These are phyloP conservation scores for Acanthamoeba lugdunensis DNA, from an alignment of 208 protist species.

Conservation along the genomic window DNA sequence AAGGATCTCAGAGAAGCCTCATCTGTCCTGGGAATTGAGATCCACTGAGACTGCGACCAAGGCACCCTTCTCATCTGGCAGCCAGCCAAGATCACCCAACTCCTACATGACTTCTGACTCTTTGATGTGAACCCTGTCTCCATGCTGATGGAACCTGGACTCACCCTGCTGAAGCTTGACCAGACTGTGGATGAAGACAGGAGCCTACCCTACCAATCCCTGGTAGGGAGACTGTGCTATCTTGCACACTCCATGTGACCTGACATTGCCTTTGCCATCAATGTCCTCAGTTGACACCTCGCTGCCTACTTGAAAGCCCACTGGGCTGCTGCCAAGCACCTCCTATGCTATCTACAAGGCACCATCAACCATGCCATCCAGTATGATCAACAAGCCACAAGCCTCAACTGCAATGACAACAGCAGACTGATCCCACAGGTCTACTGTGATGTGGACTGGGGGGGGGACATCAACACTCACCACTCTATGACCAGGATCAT, in stretches of 20 bases:
- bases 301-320: background rate
- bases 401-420: background rate
- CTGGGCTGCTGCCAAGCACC: background rate
- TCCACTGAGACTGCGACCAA: background rate
- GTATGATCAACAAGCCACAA: background rate
- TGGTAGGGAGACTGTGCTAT: background rate
- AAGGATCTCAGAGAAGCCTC: conserved; percentile 6
- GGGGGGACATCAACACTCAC: background rate
- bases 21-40: background rate
- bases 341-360: background rate
- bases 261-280: conserved; percentile 1
- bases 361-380: background rate
- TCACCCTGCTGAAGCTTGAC: background rate
- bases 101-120: background rate
- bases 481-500: background rate
- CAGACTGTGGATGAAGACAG: background rate
- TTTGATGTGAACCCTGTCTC: background rate
- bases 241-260: background rate
- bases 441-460: conserved; percentile 18
- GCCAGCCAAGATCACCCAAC: background rate
- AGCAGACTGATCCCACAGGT: background rate
- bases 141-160: background rate
- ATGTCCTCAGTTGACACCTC: background rate
- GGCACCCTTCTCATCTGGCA: background rate
- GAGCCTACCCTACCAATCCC: background rate